Conservation (phyloP, 305 asterid species). For the Solanum hybrid region DNA sequence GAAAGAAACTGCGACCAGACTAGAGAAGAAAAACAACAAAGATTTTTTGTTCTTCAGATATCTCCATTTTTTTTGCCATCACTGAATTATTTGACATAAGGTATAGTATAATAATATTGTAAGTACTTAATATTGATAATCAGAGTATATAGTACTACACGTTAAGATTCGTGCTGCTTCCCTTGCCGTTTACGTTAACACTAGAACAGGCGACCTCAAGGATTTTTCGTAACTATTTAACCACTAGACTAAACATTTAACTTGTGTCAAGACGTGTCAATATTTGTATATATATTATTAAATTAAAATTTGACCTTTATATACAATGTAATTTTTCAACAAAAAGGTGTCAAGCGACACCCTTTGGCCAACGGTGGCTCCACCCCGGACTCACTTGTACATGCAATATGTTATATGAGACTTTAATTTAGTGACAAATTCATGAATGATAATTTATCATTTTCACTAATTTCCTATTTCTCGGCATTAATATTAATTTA, state of each 20-base stretch:
- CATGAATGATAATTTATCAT: not conserved
- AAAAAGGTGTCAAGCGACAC: not conserved
- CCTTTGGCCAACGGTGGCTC: not conserved
- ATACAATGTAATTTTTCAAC: too few species aligned
- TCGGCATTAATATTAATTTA: too few species aligned
- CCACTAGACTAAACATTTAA: too few species aligned
- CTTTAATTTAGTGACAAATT: not conserved
- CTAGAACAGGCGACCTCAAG: too few species aligned
- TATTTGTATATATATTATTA: too few species aligned
- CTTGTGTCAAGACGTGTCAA: too few species aligned
- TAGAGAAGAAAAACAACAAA: not conserved
- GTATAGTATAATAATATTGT: not conserved
- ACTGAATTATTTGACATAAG: not conserved
- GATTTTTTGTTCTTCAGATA: not conserved
- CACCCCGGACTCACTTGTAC: not conserved
- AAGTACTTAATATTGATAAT: not conserved
- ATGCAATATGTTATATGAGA: not conserved
- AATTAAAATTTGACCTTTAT: too few species aligned
- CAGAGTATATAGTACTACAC: not conserved
- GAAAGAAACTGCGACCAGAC: not conserved
- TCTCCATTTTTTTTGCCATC: not conserved
- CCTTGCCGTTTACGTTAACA: not conserved
- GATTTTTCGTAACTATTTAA: too few species aligned
- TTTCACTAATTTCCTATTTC: too few species aligned
- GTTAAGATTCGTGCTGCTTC: not conserved